A percentile compares a stretch with the other conserved stretches of the same genome.
These are phyloP conservation scores for Pleurotus djamor DNA, from an alignment of 768 basidiomycete genomes.

Conservation along the genomic window DNA sequence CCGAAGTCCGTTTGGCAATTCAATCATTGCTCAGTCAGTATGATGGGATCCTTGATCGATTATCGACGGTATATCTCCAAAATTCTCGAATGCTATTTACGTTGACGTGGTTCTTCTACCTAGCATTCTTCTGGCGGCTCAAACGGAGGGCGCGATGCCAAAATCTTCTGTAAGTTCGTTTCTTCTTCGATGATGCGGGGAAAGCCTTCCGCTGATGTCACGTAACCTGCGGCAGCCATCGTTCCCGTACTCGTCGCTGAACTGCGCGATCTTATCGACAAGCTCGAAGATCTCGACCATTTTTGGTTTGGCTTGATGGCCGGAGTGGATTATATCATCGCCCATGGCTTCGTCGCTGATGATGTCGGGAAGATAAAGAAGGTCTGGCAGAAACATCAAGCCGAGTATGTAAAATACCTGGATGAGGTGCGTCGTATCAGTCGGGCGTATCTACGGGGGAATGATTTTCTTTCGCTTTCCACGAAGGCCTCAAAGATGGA, in stretches of 20 bases:
- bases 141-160: background rate
- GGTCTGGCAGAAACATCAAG: background rate
- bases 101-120: too few relatives aligned
- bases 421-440: background rate
- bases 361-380: background rate
- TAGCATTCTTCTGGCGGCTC: too few relatives aligned
- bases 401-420: background rate
- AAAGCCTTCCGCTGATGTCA: background rate
- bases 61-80: too few relatives aligned
- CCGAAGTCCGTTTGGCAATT: background rate
- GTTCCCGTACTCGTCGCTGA: too few relatives aligned
- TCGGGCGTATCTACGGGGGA: too few relatives aligned
- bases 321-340: background rate
- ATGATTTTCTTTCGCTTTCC: too few relatives aligned
- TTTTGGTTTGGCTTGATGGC: slow-evolving; percentile 1
- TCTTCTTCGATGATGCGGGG: background rate
- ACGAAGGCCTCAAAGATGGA: too few relatives aligned
- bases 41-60: background rate
- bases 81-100: too few relatives aligned
- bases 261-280: background rate
- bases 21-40: background rate
- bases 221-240: background rate
- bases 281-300: background rate
- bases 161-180: background rate
- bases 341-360: background rate